Evolutionary conservation across 2,329 filamentous ascomycete genomes (phyloP), one percentile per base, ranked within the genome.

Genomic region (Arachnomyces sp.): DNA sequence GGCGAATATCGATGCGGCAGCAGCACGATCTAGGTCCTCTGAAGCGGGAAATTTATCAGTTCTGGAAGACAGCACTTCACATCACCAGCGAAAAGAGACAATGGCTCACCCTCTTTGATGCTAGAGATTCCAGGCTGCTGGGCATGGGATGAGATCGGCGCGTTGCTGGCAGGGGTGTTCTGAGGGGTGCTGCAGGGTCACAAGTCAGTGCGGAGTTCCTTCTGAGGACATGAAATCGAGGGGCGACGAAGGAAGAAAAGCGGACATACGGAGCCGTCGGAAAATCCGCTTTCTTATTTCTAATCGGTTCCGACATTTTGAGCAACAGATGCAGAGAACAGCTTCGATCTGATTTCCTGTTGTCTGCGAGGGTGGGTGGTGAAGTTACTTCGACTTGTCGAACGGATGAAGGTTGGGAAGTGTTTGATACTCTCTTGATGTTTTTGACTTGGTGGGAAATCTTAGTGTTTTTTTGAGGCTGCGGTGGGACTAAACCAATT

Each of bases 121-220:
- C 87, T 95, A 52, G 86, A 74, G 49, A 98, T 83, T 52, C 84
- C 86, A 48, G 92, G 92, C 71, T 95, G 87, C 71, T 95, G 88
- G 54, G 93, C 92, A 68, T 92, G 90, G 48, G 90, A 96, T 39
- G 89, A 94, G 69, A 98, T 96, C 51, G 92, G 92, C 53, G 93
- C 92, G 73, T 90, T 89, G 70, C 81, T 88, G 52, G 87, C 84
- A 53, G 92, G 92, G 42, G 92, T 98, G 74, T 98, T 98, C 72
- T 98, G 92, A 60, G 92, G 92, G 61, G 92, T 98, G 59, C 92
- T 96, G 67, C 61, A 55, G 56, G 33, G 31, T 14, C 16, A 32
- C 31, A 32, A 32, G n/a, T 32, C 31, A 32, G 15, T 16, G n/a
- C 15, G 31, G n/a, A 16, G n/a, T 32, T 14, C n/a, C 31, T 14